Conservation (phyloP, 1,139 yeast species). For the Suhomyces coccinellae region DNA sequence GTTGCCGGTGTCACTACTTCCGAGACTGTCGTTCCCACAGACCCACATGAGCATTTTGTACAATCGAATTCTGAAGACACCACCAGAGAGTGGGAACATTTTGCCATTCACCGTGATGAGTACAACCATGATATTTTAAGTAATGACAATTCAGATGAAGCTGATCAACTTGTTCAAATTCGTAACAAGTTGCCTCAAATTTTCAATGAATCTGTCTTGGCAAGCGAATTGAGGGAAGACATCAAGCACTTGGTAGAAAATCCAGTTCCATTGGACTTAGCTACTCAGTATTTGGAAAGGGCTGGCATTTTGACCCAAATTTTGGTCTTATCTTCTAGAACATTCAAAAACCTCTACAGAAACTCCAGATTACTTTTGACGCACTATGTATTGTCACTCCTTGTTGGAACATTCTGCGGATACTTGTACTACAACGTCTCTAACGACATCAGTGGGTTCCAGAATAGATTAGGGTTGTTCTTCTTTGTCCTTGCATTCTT, state of each 20-base stretch:
- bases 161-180: constrained; percentile 32
- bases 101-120: constrained; percentile 82
- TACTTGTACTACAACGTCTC: constrained; percentile 76
- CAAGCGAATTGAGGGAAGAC: constrained; percentile 48
- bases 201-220: constrained; percentile 51
- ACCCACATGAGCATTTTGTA: constrained; percentile 41
- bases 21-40: constrained; percentile 25
- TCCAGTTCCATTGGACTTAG: constrained; percentile 37
- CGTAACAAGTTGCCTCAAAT: constrained; percentile 41
- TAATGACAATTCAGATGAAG: constrained; percentile 22
- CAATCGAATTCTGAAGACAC: constrained; percentile 43
- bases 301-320: constrained; percentile 68
- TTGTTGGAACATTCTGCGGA: constrained; percentile 84
- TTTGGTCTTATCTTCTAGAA: constrained; percentile 71
- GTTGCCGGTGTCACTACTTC: constrained; percentile 27
- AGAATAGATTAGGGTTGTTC: constrained; percentile 88
- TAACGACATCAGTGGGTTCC: constrained; percentile 94
- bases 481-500: constrained; percentile 87
- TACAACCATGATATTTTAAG: constrained; percentile 29
- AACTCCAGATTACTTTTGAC: constrained; percentile 83
- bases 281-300: constrained; percentile 37
- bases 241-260: constrained; percentile 40
- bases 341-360: constrained; percentile 88
- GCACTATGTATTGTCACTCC: constrained; percentile 74
- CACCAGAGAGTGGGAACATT: constrained; percentile 87